Base-by-base conservation (phyloP, 2,329 filamentous ascomycete genomes). In the Colletotrichum tabaci region DNA sequence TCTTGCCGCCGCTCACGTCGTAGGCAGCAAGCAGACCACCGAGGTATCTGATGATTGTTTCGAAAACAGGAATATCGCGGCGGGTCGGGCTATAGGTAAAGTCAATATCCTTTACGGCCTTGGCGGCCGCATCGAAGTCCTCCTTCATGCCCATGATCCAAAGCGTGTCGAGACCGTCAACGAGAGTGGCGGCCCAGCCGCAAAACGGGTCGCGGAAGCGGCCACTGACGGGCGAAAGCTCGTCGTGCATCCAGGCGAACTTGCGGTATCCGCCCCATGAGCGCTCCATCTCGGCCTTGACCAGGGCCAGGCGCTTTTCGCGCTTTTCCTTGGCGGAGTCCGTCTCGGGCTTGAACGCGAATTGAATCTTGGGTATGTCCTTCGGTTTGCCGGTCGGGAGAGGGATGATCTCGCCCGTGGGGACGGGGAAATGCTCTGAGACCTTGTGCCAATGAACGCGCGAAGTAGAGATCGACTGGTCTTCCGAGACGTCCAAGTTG, bases 21-120 rank as follows among this genome's bases (percentile, higher is more conserved):
- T 96, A 98, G 8, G 95, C 95, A 49, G 91, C 91, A 52, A 98
- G 79, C 53, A 98, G 84, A 1, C 96, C 96, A 42, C 96, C 96
- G 5, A 98, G 86, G 77, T 98, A 98, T 62, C 96, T 90, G 78
- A 98, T 98, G 13, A 92, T 94, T 0, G 95, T 97, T 82, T 98
- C 95, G 76, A 98, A 98, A 9, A 97, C 87, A n/a, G 94, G 95
- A 56, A 98, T 96, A 58, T 93, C 89, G 47, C 82, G 79, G 60
- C 91, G 86, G 16, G 81, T 79, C 3, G 85, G 81, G 38, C 90
- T 92, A 13, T 89, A 92, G 3, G 93, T 96, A 76, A 98, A 98
- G 81, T 98, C 94, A 69, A 98, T 96, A 7, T 88, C 82, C 67
- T 87, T 87, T 26, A 95, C 90, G 4, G 88, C 90, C 62, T 89